phyloP scores from a whole-genome alignment of 1,284 basidiomycete species.

The Moesziomyces parantarcticus region DNA sequence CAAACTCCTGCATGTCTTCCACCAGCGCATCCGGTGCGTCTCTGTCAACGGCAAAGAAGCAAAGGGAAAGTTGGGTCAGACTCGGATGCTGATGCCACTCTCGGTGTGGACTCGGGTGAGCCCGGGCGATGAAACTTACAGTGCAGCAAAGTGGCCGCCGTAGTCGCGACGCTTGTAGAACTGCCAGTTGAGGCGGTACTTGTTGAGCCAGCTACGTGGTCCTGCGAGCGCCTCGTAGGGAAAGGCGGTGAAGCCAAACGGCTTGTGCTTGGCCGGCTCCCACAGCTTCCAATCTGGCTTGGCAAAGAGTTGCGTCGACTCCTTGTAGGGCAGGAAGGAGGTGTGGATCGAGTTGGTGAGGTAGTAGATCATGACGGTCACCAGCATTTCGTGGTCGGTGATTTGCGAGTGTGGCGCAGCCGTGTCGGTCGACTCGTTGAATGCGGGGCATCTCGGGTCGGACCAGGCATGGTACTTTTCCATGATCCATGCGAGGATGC shows the following conservation, averaged over 20 bases:
- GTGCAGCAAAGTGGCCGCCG: slow-evolving; percentile 59
- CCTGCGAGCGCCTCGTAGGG: slow-evolving; percentile 43
- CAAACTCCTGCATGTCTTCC: slow-evolving; percentile 49
- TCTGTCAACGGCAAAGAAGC: slow-evolving; percentile 2
- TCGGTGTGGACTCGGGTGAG: background rate
- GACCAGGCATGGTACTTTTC: slow-evolving; percentile 56
- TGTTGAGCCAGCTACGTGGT: slow-evolving; percentile 41
- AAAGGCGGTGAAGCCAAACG: slow-evolving; percentile 46
- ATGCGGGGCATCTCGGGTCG: slow-evolving; percentile 54
- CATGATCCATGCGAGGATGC: slow-evolving; percentile 36
- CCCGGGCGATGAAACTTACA: slow-evolving; percentile 31
- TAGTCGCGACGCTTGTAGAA: slow-evolving; percentile 47
- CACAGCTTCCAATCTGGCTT: slow-evolving; percentile 36
- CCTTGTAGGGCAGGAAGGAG: slow-evolving; percentile 50
- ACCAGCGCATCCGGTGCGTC: slow-evolving; percentile 48
- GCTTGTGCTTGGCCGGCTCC: slow-evolving; percentile 24
- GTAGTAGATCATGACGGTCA: slow-evolving; percentile 49
- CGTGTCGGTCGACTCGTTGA: slow-evolving; percentile 19
- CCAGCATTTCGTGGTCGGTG: slow-evolving; percentile 51
- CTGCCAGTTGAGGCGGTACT: slow-evolving; percentile 39
- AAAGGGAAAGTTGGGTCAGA: background rate
- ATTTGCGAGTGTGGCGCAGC: slow-evolving; percentile 20
- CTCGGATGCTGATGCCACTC: no score
- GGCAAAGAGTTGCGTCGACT: slow-evolving; percentile 18
- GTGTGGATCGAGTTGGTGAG: slow-evolving; percentile 51